phyloP scores from a whole-genome alignment of 176 grass and related monocot species.

The Chrysopogon serrulatus region DNA sequence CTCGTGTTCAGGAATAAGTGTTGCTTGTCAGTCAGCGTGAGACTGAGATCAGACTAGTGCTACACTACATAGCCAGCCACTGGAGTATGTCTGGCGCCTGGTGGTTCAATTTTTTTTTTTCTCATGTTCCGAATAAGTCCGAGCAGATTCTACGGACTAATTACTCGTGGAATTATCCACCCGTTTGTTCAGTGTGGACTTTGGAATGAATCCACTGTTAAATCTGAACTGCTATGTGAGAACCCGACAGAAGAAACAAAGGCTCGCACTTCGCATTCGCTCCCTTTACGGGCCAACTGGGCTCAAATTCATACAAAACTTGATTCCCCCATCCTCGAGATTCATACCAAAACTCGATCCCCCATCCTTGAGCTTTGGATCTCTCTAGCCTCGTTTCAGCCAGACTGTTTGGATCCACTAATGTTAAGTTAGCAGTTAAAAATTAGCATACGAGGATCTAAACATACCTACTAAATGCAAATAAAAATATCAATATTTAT shows the following conservation, averaged over 20 bases:
- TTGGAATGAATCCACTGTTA: not conserved
- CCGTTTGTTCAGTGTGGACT: not conserved
- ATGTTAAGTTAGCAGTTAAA: no score
- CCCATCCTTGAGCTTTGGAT: no score
- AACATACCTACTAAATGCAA: no score
- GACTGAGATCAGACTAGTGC: not conserved
- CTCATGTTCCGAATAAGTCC: not conserved
- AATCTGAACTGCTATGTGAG: not conserved
- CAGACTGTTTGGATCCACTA: no score
- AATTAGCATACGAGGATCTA: no score
- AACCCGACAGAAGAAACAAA: not conserved
- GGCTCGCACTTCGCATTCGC: no score
- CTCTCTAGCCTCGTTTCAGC: no score
- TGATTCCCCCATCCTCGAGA: no score
- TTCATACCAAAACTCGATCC: no score
- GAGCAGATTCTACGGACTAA: not conserved
- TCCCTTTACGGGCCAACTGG: no score
- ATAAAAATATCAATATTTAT: no score
- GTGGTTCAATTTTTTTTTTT: not conserved
- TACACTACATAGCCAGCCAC: not conserved
- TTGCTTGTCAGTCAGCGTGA: not conserved
- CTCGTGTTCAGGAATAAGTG: not conserved
- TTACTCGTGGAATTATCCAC: not conserved
- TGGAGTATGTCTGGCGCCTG: not conserved
- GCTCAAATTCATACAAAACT: no score